phyloP scores from a whole-genome alignment of 768 basidiomycete genomes.

The Psilocybe sp. region DNA sequence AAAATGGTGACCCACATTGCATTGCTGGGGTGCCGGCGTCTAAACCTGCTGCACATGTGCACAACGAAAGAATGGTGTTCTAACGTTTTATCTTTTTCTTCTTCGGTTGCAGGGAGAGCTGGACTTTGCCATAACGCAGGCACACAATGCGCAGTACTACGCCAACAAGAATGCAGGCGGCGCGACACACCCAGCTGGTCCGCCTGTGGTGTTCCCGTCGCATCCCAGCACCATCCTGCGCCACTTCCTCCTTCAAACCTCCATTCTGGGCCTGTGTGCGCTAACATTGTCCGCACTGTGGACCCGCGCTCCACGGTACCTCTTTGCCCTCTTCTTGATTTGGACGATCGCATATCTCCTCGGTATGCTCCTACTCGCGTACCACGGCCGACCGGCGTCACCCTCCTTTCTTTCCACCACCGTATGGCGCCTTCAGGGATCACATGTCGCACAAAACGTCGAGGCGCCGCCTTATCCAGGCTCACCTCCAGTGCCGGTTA shows the following conservation, averaged over 20 bases:
- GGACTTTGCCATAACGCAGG: slow-evolving; percentile 63
- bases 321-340: slow-evolving; percentile 63
- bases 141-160: slow-evolving; percentile 45
- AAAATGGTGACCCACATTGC: too few species aligned
- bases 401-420: slow-evolving; percentile 53
- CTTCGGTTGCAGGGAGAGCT: slow-evolving; percentile 57
- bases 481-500: slow-evolving; percentile 18
- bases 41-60: too few species aligned
- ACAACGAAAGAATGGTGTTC: not conserved
- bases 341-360: slow-evolving; percentile 62
- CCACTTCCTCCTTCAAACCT: slow-evolving; percentile 53
- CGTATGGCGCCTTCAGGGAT: slow-evolving; percentile 39
- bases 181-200: slow-evolving; percentile 17
- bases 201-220: slow-evolving; percentile 16
- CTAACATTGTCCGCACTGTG: slow-evolving; percentile 60
- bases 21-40: too few species aligned
- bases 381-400: slow-evolving; percentile 51
- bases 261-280: slow-evolving; percentile 57
- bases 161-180: slow-evolving; percentile 26
- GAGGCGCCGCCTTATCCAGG: not conserved
- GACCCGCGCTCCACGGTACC: slow-evolving; percentile 47
- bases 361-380: slow-evolving; percentile 50
- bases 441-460: slow-evolving; percentile 14
- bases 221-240: slow-evolving; percentile 27
- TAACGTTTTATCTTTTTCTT: slow-evolving; percentile 12